These are phyloP conservation scores for Castanea mollissima DNA, from an alignment of 306 rosid genomes.

Conservation along the genomic window DNA sequence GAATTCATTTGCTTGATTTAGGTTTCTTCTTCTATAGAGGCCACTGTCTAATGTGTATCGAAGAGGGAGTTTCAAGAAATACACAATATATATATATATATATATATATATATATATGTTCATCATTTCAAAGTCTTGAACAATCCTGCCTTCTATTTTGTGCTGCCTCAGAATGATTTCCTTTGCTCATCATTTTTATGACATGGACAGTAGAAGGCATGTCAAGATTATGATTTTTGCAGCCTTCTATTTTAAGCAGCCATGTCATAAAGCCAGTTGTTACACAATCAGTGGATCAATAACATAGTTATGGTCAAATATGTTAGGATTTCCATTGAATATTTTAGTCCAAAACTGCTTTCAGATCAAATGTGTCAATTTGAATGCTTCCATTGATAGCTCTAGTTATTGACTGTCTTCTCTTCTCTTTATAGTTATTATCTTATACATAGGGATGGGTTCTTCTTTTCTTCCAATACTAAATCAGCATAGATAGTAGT, in stretches of 20 bases:
- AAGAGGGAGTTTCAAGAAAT: constrained; percentile 2
- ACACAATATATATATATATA: too few species aligned
- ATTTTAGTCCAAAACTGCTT: not conserved
- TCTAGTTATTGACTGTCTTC: not conserved
- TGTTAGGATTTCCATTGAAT: not conserved
- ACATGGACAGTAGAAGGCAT: too few species aligned
- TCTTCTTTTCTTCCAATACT: not conserved
- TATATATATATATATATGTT: too few species aligned
- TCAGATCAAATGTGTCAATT: not conserved
- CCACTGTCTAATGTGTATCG: not conserved
- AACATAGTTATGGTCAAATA: not conserved
- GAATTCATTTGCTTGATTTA: constrained; percentile 13
- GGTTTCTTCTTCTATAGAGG: not conserved
- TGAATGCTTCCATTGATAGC: not conserved
- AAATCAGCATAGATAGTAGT: not conserved
- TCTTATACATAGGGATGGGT: not conserved
- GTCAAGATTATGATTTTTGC: too few species aligned
- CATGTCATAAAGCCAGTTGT: not conserved
- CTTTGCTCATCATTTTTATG: not conserved
- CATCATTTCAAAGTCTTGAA: too few species aligned
- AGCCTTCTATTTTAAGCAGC: not conserved
- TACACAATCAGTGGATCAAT: not conserved
- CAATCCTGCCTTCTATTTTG: not conserved
- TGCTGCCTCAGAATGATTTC: not conserved
- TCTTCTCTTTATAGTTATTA: too few species aligned